Percentiles rank a stretch among this genome's conserved stretches.
Conservation (phyloP, 805 yeast genomes). For the Sugiyamaella americana region DNA sequence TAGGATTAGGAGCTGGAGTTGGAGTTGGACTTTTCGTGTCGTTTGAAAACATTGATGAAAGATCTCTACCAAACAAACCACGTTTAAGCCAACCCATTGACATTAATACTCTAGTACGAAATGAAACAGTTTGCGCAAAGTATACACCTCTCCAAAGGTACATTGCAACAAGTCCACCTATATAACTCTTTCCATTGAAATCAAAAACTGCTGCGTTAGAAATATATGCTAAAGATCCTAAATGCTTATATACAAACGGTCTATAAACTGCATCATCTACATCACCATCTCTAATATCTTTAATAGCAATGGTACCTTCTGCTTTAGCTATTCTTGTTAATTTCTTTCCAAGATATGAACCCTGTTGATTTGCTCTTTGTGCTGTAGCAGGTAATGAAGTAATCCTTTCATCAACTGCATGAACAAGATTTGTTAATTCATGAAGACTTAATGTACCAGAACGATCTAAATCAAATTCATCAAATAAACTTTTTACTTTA, state of each 20-base stretch:
- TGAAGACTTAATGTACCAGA: constrained; percentile 48
- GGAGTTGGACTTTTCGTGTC: too few relatives aligned
- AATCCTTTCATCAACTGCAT: constrained; percentile 54
- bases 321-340: constrained; percentile 47
- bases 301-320: constrained; percentile 38
- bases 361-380: constrained; percentile 69
- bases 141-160: constrained; percentile 68
- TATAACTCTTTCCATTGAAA: constrained; percentile 50
- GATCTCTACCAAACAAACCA: constrained; percentile 34
- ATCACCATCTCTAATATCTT: constrained; percentile 47
- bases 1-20: background rate
- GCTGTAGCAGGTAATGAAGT: constrained; percentile 71
- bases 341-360: constrained; percentile 57
- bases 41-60: constrained; percentile 14
- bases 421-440: constrained; percentile 45
- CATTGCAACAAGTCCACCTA: constrained; percentile 66
- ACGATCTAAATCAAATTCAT: constrained; percentile 44
- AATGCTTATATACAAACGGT: constrained; percentile 58
- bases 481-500: constrained; percentile 44
- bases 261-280: constrained; percentile 49
- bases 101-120: constrained; percentile 56
- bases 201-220: constrained; percentile 70
- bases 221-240: constrained; percentile 63
- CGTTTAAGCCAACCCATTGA: constrained; percentile 66
- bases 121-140: constrained; percentile 60